A percentile compares a stretch with the other conserved stretches of the same genome.
Conservation (phyloP, 2,329 filamentous ascomycete species). For the Cercospora canescens region DNA sequence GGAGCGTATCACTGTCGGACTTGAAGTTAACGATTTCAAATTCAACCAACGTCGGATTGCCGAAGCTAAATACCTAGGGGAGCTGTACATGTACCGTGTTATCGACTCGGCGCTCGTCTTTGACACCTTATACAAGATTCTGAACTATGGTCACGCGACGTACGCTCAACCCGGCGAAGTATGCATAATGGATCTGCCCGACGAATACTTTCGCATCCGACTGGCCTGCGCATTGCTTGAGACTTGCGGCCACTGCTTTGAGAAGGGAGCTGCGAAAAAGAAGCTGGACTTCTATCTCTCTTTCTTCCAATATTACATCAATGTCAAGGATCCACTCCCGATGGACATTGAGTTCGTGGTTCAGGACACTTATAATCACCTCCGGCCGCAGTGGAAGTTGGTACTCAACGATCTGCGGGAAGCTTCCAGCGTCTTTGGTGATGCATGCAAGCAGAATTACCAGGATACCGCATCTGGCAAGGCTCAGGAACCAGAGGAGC, state of each 20-base stretch:
- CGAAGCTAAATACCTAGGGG: constrained; percentile 93
- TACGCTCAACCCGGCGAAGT: constrained; percentile 76
- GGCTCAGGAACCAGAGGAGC: constrained; percentile 67
- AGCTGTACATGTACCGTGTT: constrained; percentile 97
- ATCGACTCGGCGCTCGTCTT: constrained; percentile 94
- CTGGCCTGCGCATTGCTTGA: constrained; percentile 87
- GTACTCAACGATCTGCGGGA: constrained; percentile 73
- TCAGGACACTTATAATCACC: constrained; percentile 83
- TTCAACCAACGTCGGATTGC: constrained; percentile 93
- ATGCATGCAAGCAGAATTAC: constrained; percentile 88
- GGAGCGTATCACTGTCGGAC: constrained; percentile 81
- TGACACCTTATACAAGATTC: constrained; percentile 89
- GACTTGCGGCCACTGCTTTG: constrained; percentile 95
- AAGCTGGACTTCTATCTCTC: constrained; percentile 97
- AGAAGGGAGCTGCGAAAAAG: constrained; percentile 88
- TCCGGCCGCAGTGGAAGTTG: constrained; percentile 90
- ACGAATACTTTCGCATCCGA: constrained; percentile 95
- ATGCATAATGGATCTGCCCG: constrained; percentile 79
- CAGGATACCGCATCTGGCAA: constrained; percentile 74
- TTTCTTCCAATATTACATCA: constrained; percentile 96
- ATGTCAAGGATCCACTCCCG: constrained; percentile 82
- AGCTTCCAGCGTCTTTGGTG: constrained; percentile 77
- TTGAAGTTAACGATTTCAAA: constrained; percentile 96
- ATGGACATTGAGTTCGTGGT: constrained; percentile 98
- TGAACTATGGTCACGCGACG: constrained; percentile 84